Base-by-base conservation (phyloP, 2,329 filamentous ascomycete genomes). In the Proliferodiscus dingleyae region DNA sequence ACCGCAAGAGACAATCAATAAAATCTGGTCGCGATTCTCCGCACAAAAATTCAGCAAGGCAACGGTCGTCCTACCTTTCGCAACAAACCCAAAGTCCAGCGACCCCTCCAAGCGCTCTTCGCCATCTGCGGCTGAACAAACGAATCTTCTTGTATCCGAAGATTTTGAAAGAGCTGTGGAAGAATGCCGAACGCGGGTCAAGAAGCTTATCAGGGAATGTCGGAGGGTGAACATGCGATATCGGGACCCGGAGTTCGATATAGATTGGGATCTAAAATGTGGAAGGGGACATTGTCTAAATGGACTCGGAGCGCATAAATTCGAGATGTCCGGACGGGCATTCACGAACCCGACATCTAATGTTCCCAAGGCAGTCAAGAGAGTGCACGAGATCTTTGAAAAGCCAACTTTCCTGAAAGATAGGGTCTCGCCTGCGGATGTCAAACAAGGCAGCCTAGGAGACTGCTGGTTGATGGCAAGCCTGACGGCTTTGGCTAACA, bases 381-480 rank as follows among this genome's bases (percentile, higher is more conserved):
- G 87, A 46, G 81, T 90, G 9, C 63, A 66, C 4, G 85, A 91
- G 57, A 85, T 91, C 23, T 93, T 90, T 54, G 85, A 89, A 38
- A 73, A 79, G 0, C 85, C 87, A 2, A 73, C 77, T 50, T 94
- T 95, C 63, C 90, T 81, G 61, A 81, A 89, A 53, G 85, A 90
- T 53, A 86, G 85, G 0, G 81, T 87, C 2, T 83, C 80, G 9
- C 83, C 87, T 15, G 84, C 83, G 51, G 88, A 94, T 65, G 83
- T 94, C 22, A 79, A 83, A 33, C 88, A 94, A 65, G 88, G 88
- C 1, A 75, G 77, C 15, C 78, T 85, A 50, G 88, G 88, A 2
- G 86, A 95, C 61, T 95, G 89, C 63, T 95, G 89, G 87, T 76
- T 94, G 46, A 81, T 95, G 71, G 85, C 87, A 5, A 84, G 84